Percentiles rank a stretch among this genome's conserved stretches.
phyloP scores from a whole-genome alignment of 306 rosid species.

The Malus asiatica region DNA sequence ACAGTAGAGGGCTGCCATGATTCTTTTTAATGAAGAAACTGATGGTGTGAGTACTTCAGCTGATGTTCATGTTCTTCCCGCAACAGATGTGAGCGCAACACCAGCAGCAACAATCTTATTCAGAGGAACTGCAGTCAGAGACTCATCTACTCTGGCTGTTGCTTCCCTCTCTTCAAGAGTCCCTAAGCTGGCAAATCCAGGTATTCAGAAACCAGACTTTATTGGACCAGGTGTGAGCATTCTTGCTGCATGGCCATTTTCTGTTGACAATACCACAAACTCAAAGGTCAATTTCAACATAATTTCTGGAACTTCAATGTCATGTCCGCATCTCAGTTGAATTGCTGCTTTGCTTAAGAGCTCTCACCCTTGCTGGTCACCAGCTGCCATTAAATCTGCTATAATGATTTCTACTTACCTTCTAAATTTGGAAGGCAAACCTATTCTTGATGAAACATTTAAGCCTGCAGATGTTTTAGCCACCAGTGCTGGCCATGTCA shows the following conservation, averaged over 20 bases:
- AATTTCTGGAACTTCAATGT: slow-evolving; percentile 70
- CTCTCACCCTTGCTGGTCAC: slow-evolving; percentile 71
- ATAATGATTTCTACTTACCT: slow-evolving; percentile 62
- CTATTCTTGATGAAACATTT: slow-evolving; percentile 47
- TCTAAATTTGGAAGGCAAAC: slow-evolving; percentile 19
- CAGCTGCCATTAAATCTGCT: slow-evolving; percentile 76
- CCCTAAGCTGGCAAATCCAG: slow-evolving; percentile 59
- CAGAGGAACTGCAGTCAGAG: slow-evolving; percentile 49
- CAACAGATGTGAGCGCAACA: slow-evolving; percentile 45
- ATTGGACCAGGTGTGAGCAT: slow-evolving; percentile 57
- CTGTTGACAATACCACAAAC: slow-evolving; percentile 28
- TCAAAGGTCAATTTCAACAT: slow-evolving; percentile 45
- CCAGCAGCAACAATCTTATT: slow-evolving; percentile 55
- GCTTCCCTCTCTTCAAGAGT: slow-evolving; percentile 73
- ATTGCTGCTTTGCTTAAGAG: slow-evolving; percentile 71
- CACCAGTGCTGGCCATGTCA: slow-evolving; percentile 70
- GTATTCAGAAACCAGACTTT: slow-evolving; percentile 72
- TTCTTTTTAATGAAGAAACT: slow-evolving; percentile 42
- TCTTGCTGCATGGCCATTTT: slow-evolving; percentile 68
- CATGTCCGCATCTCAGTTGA: slow-evolving; percentile 85
- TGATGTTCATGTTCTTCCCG: slow-evolving; percentile 58
- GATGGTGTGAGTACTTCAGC: slow-evolving; percentile 40
- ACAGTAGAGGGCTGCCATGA: slow-evolving; percentile 64
- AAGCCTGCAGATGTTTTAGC: slow-evolving; percentile 54
- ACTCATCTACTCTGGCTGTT: slow-evolving; percentile 41